Evolutionary conservation across 2,329 filamentous ascomycete genomes (phyloP), one percentile per base, ranked within the genome.

Genomic region (Penicillium occitanis): DNA sequence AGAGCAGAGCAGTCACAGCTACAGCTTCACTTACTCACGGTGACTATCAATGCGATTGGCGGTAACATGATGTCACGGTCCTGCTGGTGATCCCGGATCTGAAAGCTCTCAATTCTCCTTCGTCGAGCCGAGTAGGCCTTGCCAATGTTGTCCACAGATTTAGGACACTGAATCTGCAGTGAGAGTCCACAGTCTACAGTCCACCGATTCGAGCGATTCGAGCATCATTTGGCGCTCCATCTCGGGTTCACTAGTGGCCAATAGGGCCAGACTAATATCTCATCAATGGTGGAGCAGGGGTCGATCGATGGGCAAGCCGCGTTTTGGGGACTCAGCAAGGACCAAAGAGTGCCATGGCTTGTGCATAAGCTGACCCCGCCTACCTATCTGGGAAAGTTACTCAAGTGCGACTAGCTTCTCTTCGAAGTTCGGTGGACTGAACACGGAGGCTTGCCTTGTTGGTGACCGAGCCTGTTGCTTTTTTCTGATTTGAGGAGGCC

Each of bases 251-350:
- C 10, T 35, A 37, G 25, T 28, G 22, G 11, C 50, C 62, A 64
- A 64, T 46, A 28, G 25, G 13, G 13, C 33, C 5, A 28, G n/a
- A 35, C 13, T 25, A 42, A 55, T 55, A 44, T 30, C 61, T 55
- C 61, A 53, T 37, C 25, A 30, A 30, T 28, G 46, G 46, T 35
- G 46, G 60, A 48, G 46, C 60, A 42, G 61, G 48, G 46, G 61
- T 55, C 48, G 35, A 63, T 63, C 61, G 61, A 63, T 63, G 14
- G 14, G 14, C 28, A 53, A 44, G 55, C 42, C 30, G 42, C 19
- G 50, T 64, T 14, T 30, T 59, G 51, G 30, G 63, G 53, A 64
- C 48, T 28, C 40, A 58, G 62, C 48, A 57, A 64, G 50, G 42
- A 64, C 25, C 50, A 46, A 57, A 58, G 42, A 42, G 42, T 59